Evolutionary conservation across 129 eudicot genomes (phyloP).

Genomic region (Flaveria ramosissima): DNA sequence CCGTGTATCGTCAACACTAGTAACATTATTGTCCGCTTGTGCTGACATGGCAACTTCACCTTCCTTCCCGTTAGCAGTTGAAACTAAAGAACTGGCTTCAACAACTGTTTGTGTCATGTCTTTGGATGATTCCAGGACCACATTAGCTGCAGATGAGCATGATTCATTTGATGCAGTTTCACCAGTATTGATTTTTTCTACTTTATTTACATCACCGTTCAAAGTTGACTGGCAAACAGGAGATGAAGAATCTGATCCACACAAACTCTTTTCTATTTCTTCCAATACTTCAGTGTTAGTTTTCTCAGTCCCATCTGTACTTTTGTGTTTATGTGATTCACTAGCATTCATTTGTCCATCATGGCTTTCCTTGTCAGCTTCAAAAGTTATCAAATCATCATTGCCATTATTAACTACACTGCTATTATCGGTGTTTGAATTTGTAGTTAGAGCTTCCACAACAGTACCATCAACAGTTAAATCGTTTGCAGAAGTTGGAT

Average conservation of each 20-base stretch:
- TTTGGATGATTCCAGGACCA: constrained; percentile 44
- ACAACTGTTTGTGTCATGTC: constrained; percentile 33
- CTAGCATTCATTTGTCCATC: constrained; percentile 27
- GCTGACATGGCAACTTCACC: background rate
- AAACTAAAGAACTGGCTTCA: constrained; percentile 48
- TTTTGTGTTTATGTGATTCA: constrained; percentile 24
- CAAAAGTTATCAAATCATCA: constrained; percentile 44
- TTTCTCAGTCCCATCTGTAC: constrained; percentile 39
- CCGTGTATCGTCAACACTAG: constrained; percentile 29
- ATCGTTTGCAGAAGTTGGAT: constrained; percentile 36
- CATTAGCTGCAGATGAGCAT: constrained; percentile 25
- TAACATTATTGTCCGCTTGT: constrained; percentile 28
- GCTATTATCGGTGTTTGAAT: constrained; percentile 25
- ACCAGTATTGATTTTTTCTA: constrained; percentile 28
- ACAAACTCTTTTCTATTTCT: constrained; percentile 30
- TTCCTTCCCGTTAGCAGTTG: constrained; percentile 48
- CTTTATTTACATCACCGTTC: constrained; percentile 29
- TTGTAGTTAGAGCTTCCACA: constrained; percentile 14
- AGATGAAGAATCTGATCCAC: constrained; percentile 34
- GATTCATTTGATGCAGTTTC: constrained; percentile 26
- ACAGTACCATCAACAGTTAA: background rate
- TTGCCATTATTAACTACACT: constrained; percentile 19
- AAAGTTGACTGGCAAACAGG: constrained; percentile 30
- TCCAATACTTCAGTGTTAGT: constrained; percentile 21
- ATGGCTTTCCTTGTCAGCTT: constrained; percentile 33